Conservation (phyloP, 768 basidiomycete genomes). For the Podaxis mareebaensis region DNA sequence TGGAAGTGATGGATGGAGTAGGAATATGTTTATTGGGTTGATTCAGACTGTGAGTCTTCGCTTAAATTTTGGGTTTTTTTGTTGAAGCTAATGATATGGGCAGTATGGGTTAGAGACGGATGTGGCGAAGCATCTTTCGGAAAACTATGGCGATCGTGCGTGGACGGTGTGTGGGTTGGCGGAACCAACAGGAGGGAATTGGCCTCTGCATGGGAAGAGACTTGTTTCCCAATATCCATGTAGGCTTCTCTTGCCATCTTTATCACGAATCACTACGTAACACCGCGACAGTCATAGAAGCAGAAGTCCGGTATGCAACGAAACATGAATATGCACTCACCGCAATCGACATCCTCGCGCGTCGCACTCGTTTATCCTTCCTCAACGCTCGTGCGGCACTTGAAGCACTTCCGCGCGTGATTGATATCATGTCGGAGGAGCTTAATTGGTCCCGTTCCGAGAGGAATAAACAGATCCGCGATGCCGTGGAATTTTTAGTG, state of each 20-base stretch:
- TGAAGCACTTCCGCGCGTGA: slow-evolving; percentile 80
- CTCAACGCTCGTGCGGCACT: slow-evolving; percentile 87
- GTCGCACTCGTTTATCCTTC: slow-evolving; percentile 90
- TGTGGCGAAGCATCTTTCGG: slow-evolving; percentile 90
- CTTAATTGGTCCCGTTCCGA: slow-evolving; percentile 71
- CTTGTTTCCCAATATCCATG: slow-evolving; percentile 77
- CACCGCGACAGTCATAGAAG: slow-evolving; percentile 69
- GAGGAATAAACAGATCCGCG: slow-evolving; percentile 57
- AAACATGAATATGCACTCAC: slow-evolving; percentile 90
- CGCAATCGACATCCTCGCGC: slow-evolving; percentile 91
- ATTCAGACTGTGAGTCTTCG: slow-evolving; percentile 58
- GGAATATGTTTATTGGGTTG: slow-evolving; percentile 96
- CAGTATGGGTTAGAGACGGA: slow-evolving; percentile 91
- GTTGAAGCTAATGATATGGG: background rate
- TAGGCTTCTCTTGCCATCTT: slow-evolving; percentile 32
- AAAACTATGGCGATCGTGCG: slow-evolving; percentile 93
- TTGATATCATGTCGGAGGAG: slow-evolving; percentile 90
- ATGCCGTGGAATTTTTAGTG: slow-evolving; percentile 70
- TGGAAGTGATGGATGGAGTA: slow-evolving; percentile 92
- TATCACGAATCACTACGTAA: background rate
- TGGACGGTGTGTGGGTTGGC: slow-evolving; percentile 91
- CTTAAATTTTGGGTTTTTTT: background rate
- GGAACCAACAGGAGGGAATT: slow-evolving; percentile 70
- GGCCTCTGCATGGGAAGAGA: slow-evolving; percentile 86
- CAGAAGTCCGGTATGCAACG: slow-evolving; percentile 88